These are phyloP conservation scores for Ustilago hordei DNA, from an alignment of 1,284 basidiomycete genomes.

Conservation along the genomic window DNA sequence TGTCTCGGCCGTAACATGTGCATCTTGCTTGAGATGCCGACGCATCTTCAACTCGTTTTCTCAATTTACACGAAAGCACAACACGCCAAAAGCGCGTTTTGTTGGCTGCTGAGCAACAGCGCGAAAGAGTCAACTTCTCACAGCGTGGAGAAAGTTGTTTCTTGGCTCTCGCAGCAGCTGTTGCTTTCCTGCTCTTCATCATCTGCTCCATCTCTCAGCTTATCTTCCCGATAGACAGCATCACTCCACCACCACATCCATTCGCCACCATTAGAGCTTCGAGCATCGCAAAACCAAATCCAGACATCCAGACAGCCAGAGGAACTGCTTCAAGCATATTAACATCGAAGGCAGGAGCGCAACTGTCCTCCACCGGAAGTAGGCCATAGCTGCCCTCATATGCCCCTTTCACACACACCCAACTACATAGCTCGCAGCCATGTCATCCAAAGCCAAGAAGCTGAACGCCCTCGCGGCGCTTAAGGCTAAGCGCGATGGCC, in stretches of 20 bases:
- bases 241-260: background rate
- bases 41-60: no score
- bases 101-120: background rate
- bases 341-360: background rate
- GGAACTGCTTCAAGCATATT: background rate
- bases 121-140: background rate
- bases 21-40: no score
- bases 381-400: background rate
- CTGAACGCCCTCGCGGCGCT: constrained; percentile 65
- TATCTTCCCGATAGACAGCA: background rate
- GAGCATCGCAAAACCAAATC: background rate
- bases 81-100: background rate
- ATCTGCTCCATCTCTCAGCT: background rate
- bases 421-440: constrained; percentile 4
- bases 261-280: background rate
- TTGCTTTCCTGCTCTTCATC: background rate
- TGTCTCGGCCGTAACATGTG: no score
- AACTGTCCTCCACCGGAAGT: background rate
- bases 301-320: background rate
- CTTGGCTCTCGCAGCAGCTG: no score
- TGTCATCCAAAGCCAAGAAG: constrained; percentile 58
- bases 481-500: constrained; percentile 63
- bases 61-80: constrained; percentile 10
- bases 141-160: background rate
- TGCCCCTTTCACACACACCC: constrained; percentile 2